phyloP scores from a whole-genome alignment of 768 basidiomycete species.

The Xerocomus brunneocitrinus region DNA sequence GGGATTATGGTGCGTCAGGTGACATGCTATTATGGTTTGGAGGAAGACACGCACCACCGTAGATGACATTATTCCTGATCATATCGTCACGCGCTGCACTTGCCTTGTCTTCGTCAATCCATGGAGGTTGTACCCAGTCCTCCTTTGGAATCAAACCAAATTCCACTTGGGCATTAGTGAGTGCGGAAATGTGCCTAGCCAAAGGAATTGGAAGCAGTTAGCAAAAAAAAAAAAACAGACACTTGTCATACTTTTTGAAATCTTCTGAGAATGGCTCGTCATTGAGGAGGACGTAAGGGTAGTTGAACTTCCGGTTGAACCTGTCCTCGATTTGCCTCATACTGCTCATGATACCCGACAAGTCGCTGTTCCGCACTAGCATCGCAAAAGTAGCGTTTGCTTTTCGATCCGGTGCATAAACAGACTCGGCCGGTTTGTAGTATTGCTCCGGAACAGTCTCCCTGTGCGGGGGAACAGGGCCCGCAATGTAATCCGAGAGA shows the following conservation, averaged over 20 bases:
- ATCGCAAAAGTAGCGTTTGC: slow-evolving; percentile 84
- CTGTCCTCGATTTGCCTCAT: slow-evolving; percentile 79
- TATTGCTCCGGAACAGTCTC: slow-evolving; percentile 58
- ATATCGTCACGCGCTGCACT: slow-evolving; percentile 53
- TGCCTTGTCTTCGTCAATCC: slow-evolving; percentile 72
- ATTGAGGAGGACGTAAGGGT: slow-evolving; percentile 89
- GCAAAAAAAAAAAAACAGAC: background rate
- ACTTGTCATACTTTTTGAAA: slow-evolving; percentile 55
- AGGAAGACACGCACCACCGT: slow-evolving; percentile 45
- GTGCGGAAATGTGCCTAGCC: slow-evolving; percentile 29
- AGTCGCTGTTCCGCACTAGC: slow-evolving; percentile 66
- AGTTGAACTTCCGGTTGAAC: slow-evolving; percentile 75
- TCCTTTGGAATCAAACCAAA: slow-evolving; percentile 66
- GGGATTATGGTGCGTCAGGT: background rate
- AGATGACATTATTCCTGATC: slow-evolving; percentile 58
- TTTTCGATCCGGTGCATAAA: slow-evolving; percentile 46
- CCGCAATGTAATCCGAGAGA: slow-evolving; percentile 24
- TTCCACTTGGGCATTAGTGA: slow-evolving; percentile 31
- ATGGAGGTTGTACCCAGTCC: slow-evolving; percentile 75
- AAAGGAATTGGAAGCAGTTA: slow-evolving; percentile 2
- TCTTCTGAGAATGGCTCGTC: slow-evolving; percentile 73
- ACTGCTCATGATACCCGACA: slow-evolving; percentile 54
- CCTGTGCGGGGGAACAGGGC: slow-evolving; percentile 45
- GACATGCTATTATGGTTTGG: slow-evolving; percentile 2
- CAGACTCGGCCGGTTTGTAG: slow-evolving; percentile 38